Conservation (phyloP, 2,329 filamentous ascomycete species). For the Fusarium albidum region DNA sequence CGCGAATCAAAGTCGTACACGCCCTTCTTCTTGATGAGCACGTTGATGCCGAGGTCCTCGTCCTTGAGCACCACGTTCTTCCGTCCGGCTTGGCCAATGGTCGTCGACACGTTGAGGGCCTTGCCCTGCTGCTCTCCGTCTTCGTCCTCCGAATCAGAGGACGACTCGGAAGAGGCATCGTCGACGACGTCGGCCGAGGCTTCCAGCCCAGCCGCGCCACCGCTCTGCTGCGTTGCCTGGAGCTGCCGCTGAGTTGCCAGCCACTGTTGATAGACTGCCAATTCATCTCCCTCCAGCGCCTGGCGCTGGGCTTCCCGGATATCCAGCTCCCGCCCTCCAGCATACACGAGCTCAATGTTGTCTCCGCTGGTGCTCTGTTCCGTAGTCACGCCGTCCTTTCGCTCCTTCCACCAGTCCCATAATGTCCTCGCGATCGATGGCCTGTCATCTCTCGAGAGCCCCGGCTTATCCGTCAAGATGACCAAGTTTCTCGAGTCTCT, state of each 20-base stretch:
- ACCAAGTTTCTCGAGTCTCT: slow-evolving; percentile 82
- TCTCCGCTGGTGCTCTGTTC: slow-evolving; percentile 65
- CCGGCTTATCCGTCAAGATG: slow-evolving; percentile 80
- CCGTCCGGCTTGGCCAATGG: slow-evolving; percentile 81
- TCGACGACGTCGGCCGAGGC: slow-evolving; percentile 77
- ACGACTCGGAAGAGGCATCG: slow-evolving; percentile 86
- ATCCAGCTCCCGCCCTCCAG: slow-evolving; percentile 68
- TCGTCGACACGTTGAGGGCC: slow-evolving; percentile 86
- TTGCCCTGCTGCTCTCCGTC: slow-evolving; percentile 92
- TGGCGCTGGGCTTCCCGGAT: slow-evolving; percentile 69
- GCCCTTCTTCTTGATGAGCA: slow-evolving; percentile 86
- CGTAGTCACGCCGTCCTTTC: slow-evolving; percentile 67
- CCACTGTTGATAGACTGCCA: slow-evolving; percentile 88
- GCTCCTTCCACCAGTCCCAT: slow-evolving; percentile 81
- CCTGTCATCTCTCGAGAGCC: slow-evolving; percentile 48
- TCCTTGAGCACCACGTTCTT: slow-evolving; percentile 89
- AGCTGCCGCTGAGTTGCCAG: slow-evolving; percentile 87
- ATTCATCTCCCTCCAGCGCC: slow-evolving; percentile 77
- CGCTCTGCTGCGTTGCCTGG: slow-evolving; percentile 79
- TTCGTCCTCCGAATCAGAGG: slow-evolving; percentile 86
- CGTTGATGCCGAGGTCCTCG: slow-evolving; percentile 89
- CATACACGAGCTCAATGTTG: slow-evolving; percentile 71
- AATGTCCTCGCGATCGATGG: slow-evolving; percentile 76
- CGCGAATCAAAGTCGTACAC: slow-evolving; percentile 95
- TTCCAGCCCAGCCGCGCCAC: slow-evolving; percentile 73